Percentiles rank a stretch among this genome's conserved stretches.
Conservation (phyloP, 2,329 filamentous ascomycete genomes). For the Ophiostoma perfectum region DNA sequence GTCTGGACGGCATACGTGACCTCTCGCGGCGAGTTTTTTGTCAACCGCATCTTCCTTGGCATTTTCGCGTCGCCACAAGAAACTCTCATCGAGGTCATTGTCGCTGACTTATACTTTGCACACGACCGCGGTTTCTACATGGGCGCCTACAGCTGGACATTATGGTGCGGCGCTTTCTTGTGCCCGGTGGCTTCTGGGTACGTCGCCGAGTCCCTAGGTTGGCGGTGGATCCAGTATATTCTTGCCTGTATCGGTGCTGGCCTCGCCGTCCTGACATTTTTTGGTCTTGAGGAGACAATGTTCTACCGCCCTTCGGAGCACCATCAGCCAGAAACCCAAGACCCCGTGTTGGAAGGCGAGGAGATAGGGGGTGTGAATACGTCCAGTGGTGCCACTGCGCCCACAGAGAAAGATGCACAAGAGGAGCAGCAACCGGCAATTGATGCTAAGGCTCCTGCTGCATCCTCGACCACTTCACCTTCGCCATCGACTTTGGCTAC, state of each 20-base stretch:
- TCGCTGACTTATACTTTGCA: constrained; percentile 6
- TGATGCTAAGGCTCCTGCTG: background rate
- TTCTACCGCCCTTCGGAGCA: background rate
- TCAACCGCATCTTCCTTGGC: constrained; percentile 8
- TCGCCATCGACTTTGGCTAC: background rate
- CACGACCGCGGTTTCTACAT: constrained; percentile 9
- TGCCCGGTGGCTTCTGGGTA: background rate
- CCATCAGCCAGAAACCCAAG: background rate
- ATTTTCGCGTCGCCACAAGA: constrained; percentile 4
- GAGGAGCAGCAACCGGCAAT: background rate
- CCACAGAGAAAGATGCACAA: background rate
- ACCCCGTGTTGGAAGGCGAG: background rate
- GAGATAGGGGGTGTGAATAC: background rate
- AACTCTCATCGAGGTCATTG: constrained; percentile 10
- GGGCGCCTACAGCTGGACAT: constrained; percentile 10
- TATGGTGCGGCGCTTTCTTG: constrained; percentile 4
- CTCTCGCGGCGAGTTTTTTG: constrained; percentile 5
- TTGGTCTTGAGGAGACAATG: constrained; percentile 11
- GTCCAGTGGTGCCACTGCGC: background rate
- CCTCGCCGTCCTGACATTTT: constrained; percentile 7
- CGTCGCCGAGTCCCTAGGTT: background rate
- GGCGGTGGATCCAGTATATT: constrained; percentile 11
- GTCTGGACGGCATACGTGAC: constrained; percentile 8
- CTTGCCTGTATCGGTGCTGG: constrained; percentile 7
- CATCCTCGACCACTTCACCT: background rate